Percentiles rank a stretch among this genome's conserved stretches.
Conservation (phyloP, 2,329 filamentous ascomycete species). For the Aspergillus jensenii region DNA sequence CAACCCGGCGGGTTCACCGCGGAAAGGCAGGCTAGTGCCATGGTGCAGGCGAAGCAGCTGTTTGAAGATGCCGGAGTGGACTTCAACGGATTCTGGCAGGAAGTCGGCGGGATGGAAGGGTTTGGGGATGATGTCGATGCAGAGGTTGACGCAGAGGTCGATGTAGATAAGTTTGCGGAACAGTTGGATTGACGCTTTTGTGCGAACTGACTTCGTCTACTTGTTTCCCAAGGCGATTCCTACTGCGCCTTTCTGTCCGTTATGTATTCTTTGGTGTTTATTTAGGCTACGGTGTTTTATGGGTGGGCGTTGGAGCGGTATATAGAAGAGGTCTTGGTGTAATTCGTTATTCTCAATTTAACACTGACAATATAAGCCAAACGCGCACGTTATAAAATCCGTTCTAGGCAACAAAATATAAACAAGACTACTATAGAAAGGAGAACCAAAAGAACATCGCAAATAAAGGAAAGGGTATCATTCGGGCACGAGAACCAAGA, state of each 20-base stretch:
- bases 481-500: conserved; percentile 12
- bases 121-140: conserved; percentile 41
- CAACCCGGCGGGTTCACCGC: conserved; percentile 74
- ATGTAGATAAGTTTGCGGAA: conserved; percentile 57
- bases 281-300: background rate
- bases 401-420: background rate
- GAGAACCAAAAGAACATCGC: background rate
- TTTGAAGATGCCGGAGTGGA: conserved; percentile 76
- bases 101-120: conserved; percentile 63
- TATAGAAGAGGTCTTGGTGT: conserved; percentile 1
- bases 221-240: background rate
- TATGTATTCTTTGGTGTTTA: background rate
- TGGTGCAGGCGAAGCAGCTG: conserved; percentile 70
- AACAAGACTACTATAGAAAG: background rate
- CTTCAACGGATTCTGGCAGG: conserved; percentile 76
- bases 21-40: conserved; percentile 70
- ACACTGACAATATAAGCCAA: background rate
- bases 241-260: background rate
- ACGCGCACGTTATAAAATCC: background rate
- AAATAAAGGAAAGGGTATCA: conserved; percentile 20
- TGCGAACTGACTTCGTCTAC: too few relatives aligned
- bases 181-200: conserved; percentile 34
- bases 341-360: background rate
- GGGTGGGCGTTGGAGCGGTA: background rate
- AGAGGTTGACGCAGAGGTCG: conserved; percentile 64